These are phyloP conservation scores for Colletotrichum chrysophilum DNA, from an alignment of 2,329 filamentous ascomycete species.

Conservation along the genomic window DNA sequence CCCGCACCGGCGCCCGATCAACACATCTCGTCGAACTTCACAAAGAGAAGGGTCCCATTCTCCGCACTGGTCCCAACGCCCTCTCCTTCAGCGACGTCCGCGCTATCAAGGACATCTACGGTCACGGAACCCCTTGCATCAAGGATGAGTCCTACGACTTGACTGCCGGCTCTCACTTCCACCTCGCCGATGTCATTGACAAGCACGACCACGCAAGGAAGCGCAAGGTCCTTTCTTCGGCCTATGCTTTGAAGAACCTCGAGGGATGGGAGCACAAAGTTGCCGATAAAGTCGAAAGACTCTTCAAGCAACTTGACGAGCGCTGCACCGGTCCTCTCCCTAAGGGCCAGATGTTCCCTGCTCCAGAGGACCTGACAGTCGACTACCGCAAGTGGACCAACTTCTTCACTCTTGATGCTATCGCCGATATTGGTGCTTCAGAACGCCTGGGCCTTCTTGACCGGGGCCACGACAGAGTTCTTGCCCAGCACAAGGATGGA, in stretches of 20 bases:
- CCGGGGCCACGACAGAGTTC: conserved; percentile 48
- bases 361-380: conserved; percentile 46
- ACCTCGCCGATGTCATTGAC: conserved; percentile 58
- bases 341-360: conserved; percentile 27
- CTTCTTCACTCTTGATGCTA: conserved; percentile 62
- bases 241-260: conserved; percentile 58
- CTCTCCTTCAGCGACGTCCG: conserved; percentile 44
- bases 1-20: conserved; percentile 47
- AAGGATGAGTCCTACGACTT: conserved; percentile 54
- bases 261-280: conserved; percentile 61
- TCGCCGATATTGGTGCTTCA: conserved; percentile 59
- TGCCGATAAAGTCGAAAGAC: conserved; percentile 51
- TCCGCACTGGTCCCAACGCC: conserved; percentile 49
- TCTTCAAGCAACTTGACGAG: conserved; percentile 48
- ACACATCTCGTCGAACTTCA: conserved; percentile 47
- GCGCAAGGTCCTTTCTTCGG: conserved; percentile 53
- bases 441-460: conserved; percentile 58
- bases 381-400: conserved; percentile 58
- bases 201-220: conserved; percentile 57
- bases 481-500: conserved; percentile 49
- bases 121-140: conserved; percentile 53
- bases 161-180: conserved; percentile 51
- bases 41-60: conserved; percentile 43
- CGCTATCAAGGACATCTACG: conserved; percentile 56
- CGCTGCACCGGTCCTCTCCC: conserved; percentile 42